These are phyloP conservation scores for Erucastrum elatum DNA, from an alignment of 345 rosid species.

Conservation along the genomic window DNA sequence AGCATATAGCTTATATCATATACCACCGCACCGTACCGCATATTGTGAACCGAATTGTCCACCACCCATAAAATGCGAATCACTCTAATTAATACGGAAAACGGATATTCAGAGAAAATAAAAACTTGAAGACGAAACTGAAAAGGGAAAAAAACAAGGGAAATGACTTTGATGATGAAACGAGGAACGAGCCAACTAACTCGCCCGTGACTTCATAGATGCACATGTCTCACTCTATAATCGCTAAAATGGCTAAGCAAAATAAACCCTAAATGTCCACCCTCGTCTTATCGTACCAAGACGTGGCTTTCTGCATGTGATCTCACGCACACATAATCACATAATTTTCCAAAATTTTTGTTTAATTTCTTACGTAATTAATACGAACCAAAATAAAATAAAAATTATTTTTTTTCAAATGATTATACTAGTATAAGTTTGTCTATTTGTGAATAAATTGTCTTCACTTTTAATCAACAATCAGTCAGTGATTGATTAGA, in stretches of 20 bases:
- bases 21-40: too few relatives aligned
- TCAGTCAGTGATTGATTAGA: neutral
- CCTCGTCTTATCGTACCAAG: neutral
- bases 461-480: neutral
- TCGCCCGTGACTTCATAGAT: neutral
- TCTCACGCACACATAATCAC: neutral
- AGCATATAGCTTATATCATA: neutral
- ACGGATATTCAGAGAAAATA: neutral
- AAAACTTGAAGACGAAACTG: neutral
- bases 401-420: neutral
- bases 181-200: neutral
- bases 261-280: conserved; percentile 5
- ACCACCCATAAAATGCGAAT: too few relatives aligned
- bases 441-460: neutral
- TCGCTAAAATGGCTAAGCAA: neutral
- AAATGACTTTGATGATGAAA: neutral
- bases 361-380: neutral
- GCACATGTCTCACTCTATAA: neutral
- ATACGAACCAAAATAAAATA: neutral
- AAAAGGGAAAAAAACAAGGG: neutral
- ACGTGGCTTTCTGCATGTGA: conserved; percentile 6
- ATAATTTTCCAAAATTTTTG: neutral
- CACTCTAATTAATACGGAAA: too few relatives aligned
- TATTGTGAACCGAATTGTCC: neutral
- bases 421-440: neutral